Conservation (phyloP, 257 asterid genomes). For the Primulina tabacum region DNA sequence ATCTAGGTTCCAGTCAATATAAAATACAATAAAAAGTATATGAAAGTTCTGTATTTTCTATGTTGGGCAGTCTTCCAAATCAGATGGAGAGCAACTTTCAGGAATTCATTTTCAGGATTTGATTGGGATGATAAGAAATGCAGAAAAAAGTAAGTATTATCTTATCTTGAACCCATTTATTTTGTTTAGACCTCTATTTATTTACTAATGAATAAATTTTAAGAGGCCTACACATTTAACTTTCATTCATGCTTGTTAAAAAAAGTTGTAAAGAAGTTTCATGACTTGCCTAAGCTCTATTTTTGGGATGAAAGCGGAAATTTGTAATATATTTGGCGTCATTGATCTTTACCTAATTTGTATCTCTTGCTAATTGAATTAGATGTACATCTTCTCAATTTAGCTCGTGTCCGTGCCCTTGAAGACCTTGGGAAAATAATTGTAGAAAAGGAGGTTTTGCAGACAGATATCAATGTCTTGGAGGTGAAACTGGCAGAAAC, state of each 20-base stretch:
- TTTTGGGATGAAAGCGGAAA: slow-evolving; percentile 1
- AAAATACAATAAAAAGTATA: slow-evolving; percentile 13
- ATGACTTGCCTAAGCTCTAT: slow-evolving; percentile 10
- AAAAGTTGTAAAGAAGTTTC: not conserved
- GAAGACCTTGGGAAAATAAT: slow-evolving; percentile 67
- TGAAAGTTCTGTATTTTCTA: slow-evolving; percentile 35
- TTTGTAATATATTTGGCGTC: not conserved
- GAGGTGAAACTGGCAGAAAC: slow-evolving; percentile 87
- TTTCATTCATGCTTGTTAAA: not conserved
- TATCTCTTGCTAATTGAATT: slow-evolving; percentile 24
- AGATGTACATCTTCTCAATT: slow-evolving; percentile 85
- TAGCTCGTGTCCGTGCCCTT: slow-evolving; percentile 72
- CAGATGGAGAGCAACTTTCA: slow-evolving; percentile 50
- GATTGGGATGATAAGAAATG: slow-evolving; percentile 80
- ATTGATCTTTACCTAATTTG: slow-evolving; percentile 17
- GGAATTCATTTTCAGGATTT: slow-evolving; percentile 58
- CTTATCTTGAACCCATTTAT: slow-evolving; percentile 13
- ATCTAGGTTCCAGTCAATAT: slow-evolving; percentile 21
- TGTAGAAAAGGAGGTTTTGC: slow-evolving; percentile 74
- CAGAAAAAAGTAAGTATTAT: slow-evolving; percentile 66
- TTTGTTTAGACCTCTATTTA: slow-evolving; percentile 9
- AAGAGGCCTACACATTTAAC: not conserved
- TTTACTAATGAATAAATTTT: not conserved
- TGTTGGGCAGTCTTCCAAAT: slow-evolving; percentile 49
- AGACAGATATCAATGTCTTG: slow-evolving; percentile 68